phyloP scores from a whole-genome alignment of 176 grass and related monocot species.

The maize (Zea mays) region DNA sequence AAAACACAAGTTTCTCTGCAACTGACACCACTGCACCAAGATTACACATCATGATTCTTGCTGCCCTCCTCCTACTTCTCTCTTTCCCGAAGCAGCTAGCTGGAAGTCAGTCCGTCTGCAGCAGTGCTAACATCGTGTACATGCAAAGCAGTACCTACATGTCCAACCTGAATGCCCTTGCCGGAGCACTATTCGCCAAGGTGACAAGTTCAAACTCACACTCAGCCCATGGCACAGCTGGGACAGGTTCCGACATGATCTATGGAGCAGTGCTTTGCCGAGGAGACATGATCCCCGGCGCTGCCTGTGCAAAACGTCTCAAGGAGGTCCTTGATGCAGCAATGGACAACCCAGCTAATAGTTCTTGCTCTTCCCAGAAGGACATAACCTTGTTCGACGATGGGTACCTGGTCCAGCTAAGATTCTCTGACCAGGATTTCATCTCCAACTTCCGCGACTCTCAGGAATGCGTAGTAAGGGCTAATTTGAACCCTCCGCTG shows the following conservation, averaged over 20 bases:
- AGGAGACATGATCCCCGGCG: not conserved
- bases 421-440: conserved; percentile 48
- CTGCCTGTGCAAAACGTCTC: not conserved
- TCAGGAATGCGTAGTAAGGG: not conserved
- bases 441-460: conserved; percentile 24
- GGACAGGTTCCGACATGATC: not conserved
- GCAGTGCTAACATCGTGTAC: conserved; percentile 1
- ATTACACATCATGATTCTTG: conserved; percentile 7
- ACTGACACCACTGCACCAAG: not conserved
- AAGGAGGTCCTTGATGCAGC: not conserved
- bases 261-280: conserved; percentile 34
- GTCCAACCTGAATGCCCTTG: conserved; percentile 5
- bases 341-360: not conserved
- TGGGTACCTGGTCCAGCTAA: conserved; percentile 24
- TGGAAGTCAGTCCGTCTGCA: conserved; percentile 9
- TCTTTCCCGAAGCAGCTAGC: not conserved
- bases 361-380: not conserved
- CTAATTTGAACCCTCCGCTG: conserved; percentile 22
- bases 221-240: conserved; percentile 12
- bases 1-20: not conserved
- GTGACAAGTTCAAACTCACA: conserved; percentile 19
- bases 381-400: conserved; percentile 29
- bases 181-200: not conserved
- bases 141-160: conserved; percentile 18
- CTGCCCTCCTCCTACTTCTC: conserved; percentile 2